Conservation (phyloP, 768 basidiomycete species). For the Mycena latifolia region DNA sequence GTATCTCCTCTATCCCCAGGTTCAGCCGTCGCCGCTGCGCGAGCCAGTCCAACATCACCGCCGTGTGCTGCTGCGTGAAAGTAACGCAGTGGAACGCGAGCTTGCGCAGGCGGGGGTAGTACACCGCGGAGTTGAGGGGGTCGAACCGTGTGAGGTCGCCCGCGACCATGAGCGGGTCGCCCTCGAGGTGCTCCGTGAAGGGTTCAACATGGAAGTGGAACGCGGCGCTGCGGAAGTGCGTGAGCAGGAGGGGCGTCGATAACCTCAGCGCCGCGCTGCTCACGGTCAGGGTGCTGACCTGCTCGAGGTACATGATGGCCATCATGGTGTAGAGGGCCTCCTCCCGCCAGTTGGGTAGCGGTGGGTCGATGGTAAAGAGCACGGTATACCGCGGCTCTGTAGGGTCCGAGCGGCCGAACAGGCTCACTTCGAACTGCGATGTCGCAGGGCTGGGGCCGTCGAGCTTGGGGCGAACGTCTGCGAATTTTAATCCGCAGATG, state of each 20-base stretch:
- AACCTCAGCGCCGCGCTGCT: background rate
- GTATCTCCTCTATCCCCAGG: conserved; percentile 17
- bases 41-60: conserved; percentile 24
- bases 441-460: background rate
- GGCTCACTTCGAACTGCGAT: background rate
- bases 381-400: background rate
- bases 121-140: background rate
- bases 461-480: background rate
- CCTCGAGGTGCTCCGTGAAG: conserved; percentile 14
- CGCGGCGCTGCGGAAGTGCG: conserved; percentile 6
- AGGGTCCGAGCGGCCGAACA: background rate
- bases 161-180: conserved; percentile 24
- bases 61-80: conserved; percentile 4
- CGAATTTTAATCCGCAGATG: conserved; percentile 1
- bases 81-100: conserved; percentile 4
- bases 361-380: background rate
- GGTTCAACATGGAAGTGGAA: conserved; percentile 4
- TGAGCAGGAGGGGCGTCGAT: background rate
- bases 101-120: conserved; percentile 17
- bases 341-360: conserved; percentile 8
- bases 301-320: conserved; percentile 9
- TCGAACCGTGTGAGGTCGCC: conserved; percentile 21
- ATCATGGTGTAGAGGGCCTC: background rate
- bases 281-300: conserved; percentile 8
- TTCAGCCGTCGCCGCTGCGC: conserved; percentile 26